Percentiles rank a stretch among this genome's conserved stretches.
phyloP scores from a whole-genome alignment of 2,329 filamentous ascomycete species.

The Pseudogymnoascus sp. region DNA sequence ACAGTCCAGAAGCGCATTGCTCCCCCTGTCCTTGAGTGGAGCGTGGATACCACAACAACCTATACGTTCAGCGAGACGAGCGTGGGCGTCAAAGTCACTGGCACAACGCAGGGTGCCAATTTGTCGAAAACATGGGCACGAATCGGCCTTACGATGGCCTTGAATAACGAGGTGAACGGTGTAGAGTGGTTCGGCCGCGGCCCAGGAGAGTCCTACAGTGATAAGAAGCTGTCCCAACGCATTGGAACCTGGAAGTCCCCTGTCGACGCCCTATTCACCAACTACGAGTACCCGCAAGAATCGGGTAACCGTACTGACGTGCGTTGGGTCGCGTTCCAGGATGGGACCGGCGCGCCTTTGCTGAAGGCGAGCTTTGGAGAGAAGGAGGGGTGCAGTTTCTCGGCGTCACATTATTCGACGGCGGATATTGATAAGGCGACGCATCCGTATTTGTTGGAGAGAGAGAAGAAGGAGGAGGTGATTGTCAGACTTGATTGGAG shows the following conservation, averaged over 20 bases:
- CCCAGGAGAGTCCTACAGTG: slow-evolving; percentile 55
- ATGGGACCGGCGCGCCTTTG: slow-evolving; percentile 25
- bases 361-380: slow-evolving; percentile 38
- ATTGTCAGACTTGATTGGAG: slow-evolving; percentile 50
- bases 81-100: slow-evolving; percentile 42
- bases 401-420: slow-evolving; percentile 45
- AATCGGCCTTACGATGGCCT: slow-evolving; percentile 48
- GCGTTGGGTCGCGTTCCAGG: slow-evolving; percentile 45
- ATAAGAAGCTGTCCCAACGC: slow-evolving; percentile 53
- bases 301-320: slow-evolving; percentile 56
- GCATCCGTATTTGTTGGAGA: slow-evolving; percentile 53
- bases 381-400: slow-evolving; percentile 45
- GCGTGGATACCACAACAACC: slow-evolving; percentile 39
- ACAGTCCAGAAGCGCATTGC: slow-evolving; percentile 45
- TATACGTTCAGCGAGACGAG: slow-evolving; percentile 45
- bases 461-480: slow-evolving; percentile 40
- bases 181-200: slow-evolving; percentile 60
- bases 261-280: slow-evolving; percentile 45
- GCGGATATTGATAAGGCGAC: slow-evolving; percentile 42
- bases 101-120: slow-evolving; percentile 38
- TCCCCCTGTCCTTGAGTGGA: slow-evolving; percentile 57
- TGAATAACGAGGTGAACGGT: slow-evolving; percentile 29
- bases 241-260: slow-evolving; percentile 43
- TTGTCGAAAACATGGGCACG: slow-evolving; percentile 51
- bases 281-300: slow-evolving; percentile 63